Conservation (phyloP, 495 filamentous ascomycete genomes). For the Pseudoneurospora amorphoporcata region DNA sequence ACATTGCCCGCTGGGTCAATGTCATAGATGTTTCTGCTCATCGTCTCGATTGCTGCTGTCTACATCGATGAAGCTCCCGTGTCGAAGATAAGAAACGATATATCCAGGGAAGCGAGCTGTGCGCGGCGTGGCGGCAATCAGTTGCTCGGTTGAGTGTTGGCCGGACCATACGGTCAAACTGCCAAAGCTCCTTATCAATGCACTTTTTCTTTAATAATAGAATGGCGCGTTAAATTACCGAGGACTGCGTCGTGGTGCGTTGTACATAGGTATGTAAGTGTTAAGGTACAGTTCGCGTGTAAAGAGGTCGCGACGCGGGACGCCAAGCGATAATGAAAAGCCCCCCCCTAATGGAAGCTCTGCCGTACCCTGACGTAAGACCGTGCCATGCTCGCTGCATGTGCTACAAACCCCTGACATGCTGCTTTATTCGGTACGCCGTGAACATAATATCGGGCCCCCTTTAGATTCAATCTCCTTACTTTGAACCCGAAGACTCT, state of each 20-base stretch:
- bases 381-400: background rate
- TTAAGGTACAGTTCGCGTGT: background rate
- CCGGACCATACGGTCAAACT: background rate
- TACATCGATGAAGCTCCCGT: slow-evolving; percentile 4
- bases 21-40: slow-evolving; percentile 25
- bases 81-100: background rate
- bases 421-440: background rate
- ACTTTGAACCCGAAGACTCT: background rate
- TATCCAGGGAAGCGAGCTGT: background rate
- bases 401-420: background rate
- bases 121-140: background rate
- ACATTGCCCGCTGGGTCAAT: slow-evolving; percentile 30
- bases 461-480: background rate
- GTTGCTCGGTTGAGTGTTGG: background rate
- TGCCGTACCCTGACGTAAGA: background rate
- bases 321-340: background rate
- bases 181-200: background rate
- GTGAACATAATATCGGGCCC: background rate
- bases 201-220: background rate
- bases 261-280: background rate
- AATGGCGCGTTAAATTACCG: background rate
- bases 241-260: background rate
- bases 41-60: slow-evolving; percentile 5
- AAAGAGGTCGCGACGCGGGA: background rate
- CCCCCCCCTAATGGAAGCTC: background rate